A percentile compares a stretch with the other conserved stretches of the same genome.
These are phyloP conservation scores for Capsicum rhomboideum DNA, from an alignment of 257 asterid species.

Conservation along the genomic window DNA sequence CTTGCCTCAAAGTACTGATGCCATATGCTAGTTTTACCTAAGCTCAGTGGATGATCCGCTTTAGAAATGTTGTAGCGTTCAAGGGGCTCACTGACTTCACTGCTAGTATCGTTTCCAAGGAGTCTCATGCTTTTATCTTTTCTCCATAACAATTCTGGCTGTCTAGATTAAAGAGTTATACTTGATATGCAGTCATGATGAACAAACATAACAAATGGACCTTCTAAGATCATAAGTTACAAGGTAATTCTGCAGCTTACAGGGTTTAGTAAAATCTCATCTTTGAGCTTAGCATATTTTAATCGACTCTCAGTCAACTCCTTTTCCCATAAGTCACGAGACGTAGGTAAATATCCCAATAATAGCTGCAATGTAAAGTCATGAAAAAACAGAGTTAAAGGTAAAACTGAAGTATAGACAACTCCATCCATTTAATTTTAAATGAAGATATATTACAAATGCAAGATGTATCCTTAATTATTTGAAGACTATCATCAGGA, in stretches of 20 bases:
- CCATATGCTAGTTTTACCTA: conserved; percentile 18
- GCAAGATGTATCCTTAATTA: too few relatives aligned
- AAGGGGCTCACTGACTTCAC: neutral
- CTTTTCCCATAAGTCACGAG: conserved; percentile 13
- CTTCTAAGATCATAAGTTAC: neutral
- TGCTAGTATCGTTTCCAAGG: neutral
- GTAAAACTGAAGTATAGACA: neutral
- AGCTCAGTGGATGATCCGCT: conserved; percentile 16
- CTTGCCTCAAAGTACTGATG: conserved; percentile 14
- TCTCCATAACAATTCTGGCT: conserved; percentile 10
- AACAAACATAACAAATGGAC: neutral
- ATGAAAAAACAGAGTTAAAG: neutral
- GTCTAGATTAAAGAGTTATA: neutral
- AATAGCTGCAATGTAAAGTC: conserved; percentile 4
- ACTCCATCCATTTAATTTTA: too few relatives aligned
- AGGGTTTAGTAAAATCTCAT: conserved; percentile 8
- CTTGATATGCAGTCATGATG: neutral
- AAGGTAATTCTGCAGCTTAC: neutral
- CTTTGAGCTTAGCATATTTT: conserved; percentile 12
- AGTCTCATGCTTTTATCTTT: neutral
- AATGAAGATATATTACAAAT: too few relatives aligned
- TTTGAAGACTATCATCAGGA: too few relatives aligned
- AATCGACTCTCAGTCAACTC: conserved; percentile 10
- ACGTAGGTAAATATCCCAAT: conserved; percentile 15
- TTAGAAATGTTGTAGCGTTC: conserved; percentile 7